Conservation (phyloP, 208 protist genomes). For the Wallacemonas sp. region DNA sequence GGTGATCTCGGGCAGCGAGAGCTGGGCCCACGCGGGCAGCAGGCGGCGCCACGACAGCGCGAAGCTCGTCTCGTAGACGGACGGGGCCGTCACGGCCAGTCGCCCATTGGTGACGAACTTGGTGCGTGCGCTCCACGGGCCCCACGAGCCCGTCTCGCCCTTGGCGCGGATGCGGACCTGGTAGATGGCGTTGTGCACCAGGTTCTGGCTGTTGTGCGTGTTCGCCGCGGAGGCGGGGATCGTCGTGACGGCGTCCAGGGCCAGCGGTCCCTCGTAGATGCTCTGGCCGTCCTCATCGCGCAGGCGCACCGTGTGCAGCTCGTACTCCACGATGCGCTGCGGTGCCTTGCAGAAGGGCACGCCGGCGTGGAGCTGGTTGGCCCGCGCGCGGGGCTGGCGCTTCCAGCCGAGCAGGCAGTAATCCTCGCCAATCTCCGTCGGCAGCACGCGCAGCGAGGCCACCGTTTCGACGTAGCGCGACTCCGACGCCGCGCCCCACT, state of each 20-base stretch:
- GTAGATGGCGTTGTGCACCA: slow-evolving; percentile 88
- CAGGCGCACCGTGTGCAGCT: slow-evolving; percentile 73
- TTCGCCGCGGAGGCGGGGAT: slow-evolving; percentile 47
- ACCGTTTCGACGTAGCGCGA: slow-evolving; percentile 69
- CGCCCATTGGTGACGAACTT: slow-evolving; percentile 86
- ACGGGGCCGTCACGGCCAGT: slow-evolving; percentile 66
- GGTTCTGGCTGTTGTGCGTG: slow-evolving; percentile 56
- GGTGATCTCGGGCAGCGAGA: not conserved
- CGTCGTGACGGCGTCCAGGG: slow-evolving; percentile 55
- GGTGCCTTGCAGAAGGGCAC: slow-evolving; percentile 14
- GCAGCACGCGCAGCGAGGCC: slow-evolving; percentile 64
- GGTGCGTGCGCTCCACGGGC: slow-evolving; percentile 79
- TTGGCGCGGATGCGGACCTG: slow-evolving; percentile 76
- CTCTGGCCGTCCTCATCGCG: slow-evolving; percentile 43
- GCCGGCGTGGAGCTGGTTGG: not conserved
- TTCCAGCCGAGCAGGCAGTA: slow-evolving; percentile 87
- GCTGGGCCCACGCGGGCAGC: slow-evolving; percentile 40
- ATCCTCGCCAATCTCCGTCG: slow-evolving; percentile 90
- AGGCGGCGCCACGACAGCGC: slow-evolving; percentile 78
- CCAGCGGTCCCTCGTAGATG: slow-evolving; percentile 55
- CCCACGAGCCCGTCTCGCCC: slow-evolving; percentile 74
- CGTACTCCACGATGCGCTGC: slow-evolving; percentile 50
- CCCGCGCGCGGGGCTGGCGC: not conserved
- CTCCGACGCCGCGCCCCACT: slow-evolving; percentile 69
- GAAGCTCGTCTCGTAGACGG: slow-evolving; percentile 77